These are phyloP conservation scores for Suillus ampliporus DNA, from an alignment of 768 basidiomycete genomes.

Conservation along the genomic window DNA sequence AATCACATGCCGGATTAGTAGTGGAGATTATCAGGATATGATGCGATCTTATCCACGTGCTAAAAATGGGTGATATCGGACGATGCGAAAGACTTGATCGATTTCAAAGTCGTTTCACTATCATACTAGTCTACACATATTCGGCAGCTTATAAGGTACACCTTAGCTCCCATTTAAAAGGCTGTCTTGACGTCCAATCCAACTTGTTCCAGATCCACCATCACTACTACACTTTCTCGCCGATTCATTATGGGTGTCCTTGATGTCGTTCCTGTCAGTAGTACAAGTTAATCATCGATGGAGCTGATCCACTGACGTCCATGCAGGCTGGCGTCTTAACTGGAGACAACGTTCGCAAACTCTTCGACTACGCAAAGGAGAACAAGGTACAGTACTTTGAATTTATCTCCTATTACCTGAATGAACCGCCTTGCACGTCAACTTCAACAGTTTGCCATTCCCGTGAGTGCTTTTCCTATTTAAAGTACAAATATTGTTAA, in stretches of 20 bases:
- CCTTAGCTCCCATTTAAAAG: slow-evolving; percentile 8
- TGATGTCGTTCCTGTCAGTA: slow-evolving; percentile 80
- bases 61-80: slow-evolving; percentile 7
- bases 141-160: slow-evolving; percentile 13
- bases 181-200: not conserved
- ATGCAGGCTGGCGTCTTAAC: slow-evolving; percentile 90
- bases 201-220: slow-evolving; percentile 13
- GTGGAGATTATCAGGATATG: not conserved
- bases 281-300: slow-evolving; percentile 27
- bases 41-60: slow-evolving; percentile 3
- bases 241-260: slow-evolving; percentile 69
- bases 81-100: slow-evolving; percentile 6
- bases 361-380: slow-evolving; percentile 93
- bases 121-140: not conserved
- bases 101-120: slow-evolving; percentile 10
- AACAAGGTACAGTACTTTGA: slow-evolving; percentile 65
- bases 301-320: slow-evolving; percentile 13
- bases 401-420: not conserved
- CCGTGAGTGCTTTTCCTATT: slow-evolving; percentile 56
- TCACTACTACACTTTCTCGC: not conserved
- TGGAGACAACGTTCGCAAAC: slow-evolving; percentile 91
- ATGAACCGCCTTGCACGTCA: slow-evolving; percentile 20
- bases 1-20: not conserved
- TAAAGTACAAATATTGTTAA: not conserved
- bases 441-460: slow-evolving; percentile 73